Evolutionary conservation across 345 rosid genomes (phyloP).

Genomic region (Populus deltoides): DNA sequence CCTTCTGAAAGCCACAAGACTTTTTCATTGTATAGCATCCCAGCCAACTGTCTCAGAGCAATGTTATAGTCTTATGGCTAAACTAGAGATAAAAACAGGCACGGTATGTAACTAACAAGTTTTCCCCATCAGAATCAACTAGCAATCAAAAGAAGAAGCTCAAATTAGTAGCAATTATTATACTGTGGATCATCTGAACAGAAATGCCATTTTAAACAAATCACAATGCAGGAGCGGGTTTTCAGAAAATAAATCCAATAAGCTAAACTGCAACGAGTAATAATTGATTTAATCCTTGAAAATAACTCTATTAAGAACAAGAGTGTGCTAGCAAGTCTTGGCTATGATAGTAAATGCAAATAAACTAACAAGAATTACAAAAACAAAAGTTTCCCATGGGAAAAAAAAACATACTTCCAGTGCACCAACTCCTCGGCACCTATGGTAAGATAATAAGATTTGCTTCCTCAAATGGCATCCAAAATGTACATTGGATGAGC

Average conservation of each 20-base stretch:
- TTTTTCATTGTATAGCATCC: not conserved
- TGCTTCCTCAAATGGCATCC: slow-evolving; percentile 17
- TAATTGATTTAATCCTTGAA: not conserved
- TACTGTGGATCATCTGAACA: not conserved
- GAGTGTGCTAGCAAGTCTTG: not conserved
- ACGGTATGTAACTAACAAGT: not conserved
- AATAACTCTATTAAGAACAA: slow-evolving; percentile 9
- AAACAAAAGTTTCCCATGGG: not conserved
- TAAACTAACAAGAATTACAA: not conserved
- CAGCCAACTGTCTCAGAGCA: not conserved
- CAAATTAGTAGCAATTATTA: not conserved
- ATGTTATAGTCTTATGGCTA: not conserved
- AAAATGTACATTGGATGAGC: slow-evolving; percentile 28
- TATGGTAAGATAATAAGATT: slow-evolving; percentile 7
- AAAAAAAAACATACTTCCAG: slow-evolving; percentile 15
- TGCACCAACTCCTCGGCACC: slow-evolving; percentile 10
- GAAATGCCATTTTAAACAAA: not conserved
- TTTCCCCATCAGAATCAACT: not conserved
- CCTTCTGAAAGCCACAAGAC: too few species aligned
- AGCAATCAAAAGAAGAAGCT: not conserved
- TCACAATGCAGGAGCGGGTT: not conserved
- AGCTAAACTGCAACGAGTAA: not conserved
- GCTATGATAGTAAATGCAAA: slow-evolving; percentile 8
- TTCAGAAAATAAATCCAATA: not conserved
- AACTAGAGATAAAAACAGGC: not conserved